These are phyloP conservation scores for Metschnikowia cerradonensis DNA, from an alignment of 805 yeast species.

Conservation along the genomic window DNA sequence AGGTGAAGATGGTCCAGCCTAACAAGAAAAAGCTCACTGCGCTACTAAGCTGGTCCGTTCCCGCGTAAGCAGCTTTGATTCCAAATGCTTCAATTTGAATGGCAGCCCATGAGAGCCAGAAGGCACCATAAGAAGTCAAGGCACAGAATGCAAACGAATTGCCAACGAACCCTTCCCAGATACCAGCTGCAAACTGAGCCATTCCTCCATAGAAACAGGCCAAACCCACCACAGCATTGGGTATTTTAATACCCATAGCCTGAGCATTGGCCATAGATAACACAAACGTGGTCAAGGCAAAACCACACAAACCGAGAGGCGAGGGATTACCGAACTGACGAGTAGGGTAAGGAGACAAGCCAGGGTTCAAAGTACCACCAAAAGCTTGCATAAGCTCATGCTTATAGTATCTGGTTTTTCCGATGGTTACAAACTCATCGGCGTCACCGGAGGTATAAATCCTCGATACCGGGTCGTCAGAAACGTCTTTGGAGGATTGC, in stretches of 20 bases:
- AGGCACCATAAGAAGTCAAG: constrained; percentile 46
- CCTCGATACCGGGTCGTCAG: constrained; percentile 15
- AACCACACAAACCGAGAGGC: constrained; percentile 20
- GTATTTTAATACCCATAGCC: constrained; percentile 18
- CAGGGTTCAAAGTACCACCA: constrained; percentile 35
- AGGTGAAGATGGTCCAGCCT: constrained; percentile 41
- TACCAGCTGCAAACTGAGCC: constrained; percentile 19
- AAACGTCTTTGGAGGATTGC: constrained; percentile 10
- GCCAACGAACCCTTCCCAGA: constrained; percentile 19
- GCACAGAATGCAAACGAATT: constrained; percentile 20
- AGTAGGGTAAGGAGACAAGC: constrained; percentile 36
- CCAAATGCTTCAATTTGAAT: constrained; percentile 58
- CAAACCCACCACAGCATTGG: constrained; percentile 16
- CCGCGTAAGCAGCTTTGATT: constrained; percentile 44
- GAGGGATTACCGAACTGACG: constrained; percentile 46
- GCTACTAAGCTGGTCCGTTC: constrained; percentile 23
- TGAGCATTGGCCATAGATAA: constrained; percentile 19
- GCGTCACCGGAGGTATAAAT: constrained; percentile 30
- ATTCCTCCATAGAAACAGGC: constrained; percentile 20
- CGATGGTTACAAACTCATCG: constrained; percentile 31
- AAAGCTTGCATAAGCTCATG: constrained; percentile 37
- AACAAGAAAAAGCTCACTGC: constrained; percentile 37
- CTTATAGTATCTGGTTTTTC: constrained; percentile 26
- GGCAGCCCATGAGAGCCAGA: constrained; percentile 66
- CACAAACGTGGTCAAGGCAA: constrained; percentile 19